These are phyloP conservation scores for Globisporangium carolinianum DNA, from an alignment of 352 stramenopile species.

Conservation along the genomic window DNA sequence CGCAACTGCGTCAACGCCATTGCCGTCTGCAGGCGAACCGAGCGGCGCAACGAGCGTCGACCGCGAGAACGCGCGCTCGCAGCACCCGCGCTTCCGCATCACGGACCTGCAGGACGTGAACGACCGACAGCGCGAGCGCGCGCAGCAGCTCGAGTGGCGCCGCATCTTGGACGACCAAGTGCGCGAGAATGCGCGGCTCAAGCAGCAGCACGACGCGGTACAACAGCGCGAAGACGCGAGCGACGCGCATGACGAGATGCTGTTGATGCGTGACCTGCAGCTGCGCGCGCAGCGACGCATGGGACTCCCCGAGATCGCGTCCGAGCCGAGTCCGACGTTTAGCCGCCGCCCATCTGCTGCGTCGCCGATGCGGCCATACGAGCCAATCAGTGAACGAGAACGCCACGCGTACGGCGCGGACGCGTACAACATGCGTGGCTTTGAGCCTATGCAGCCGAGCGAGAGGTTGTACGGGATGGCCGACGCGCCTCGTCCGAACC, in stretches of 20 bases:
- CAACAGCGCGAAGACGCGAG: conserved; percentile 27
- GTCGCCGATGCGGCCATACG: neutral
- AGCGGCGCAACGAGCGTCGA: conserved; percentile 1
- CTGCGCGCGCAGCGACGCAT: conserved; percentile 48
- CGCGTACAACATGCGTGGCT: neutral
- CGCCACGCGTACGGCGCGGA: neutral
- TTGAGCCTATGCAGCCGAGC: neutral
- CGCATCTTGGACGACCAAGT: conserved; percentile 65
- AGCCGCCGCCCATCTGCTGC: too few relatives aligned
- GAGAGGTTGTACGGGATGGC: neutral
- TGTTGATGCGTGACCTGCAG: conserved; percentile 47
- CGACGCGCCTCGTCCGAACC: neutral
- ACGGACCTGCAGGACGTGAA: conserved; percentile 42
- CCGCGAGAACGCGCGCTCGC: conserved; percentile 11
- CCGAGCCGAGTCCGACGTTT: conserved; percentile 1
- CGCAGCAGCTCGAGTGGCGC: conserved; percentile 67
- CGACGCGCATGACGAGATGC: conserved; percentile 41
- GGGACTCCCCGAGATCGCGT: conserved; percentile 3
- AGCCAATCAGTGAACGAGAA: conserved; percentile 1
- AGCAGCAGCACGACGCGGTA: conserved; percentile 34
- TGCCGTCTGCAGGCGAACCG: conserved; percentile 5
- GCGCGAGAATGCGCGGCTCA: conserved; percentile 54
- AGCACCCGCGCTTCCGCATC: conserved; percentile 45
- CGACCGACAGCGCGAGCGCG: conserved; percentile 50
- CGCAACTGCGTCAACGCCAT: neutral